Evolutionary conservation across 2,329 filamentous ascomycete genomes (phyloP).

Genomic region (Pseudogymnoascus sp.): DNA sequence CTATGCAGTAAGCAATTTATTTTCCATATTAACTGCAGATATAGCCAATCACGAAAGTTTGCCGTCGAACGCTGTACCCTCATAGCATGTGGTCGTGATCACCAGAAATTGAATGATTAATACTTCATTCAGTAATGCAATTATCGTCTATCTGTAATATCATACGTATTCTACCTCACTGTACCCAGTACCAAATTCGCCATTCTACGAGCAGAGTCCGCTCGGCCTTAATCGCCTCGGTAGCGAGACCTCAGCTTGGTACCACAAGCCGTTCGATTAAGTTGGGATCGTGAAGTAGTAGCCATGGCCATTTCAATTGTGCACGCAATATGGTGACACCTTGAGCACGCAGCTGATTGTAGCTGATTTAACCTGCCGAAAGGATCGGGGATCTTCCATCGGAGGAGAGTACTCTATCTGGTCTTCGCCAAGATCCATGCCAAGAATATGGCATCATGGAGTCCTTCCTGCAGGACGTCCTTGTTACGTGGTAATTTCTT

Average conservation of each 20-base stretch:
- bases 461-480: background rate
- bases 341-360: background rate
- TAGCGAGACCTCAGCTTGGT: background rate
- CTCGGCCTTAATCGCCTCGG: background rate
- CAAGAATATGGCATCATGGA: background rate
- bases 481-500: background rate
- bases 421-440: background rate
- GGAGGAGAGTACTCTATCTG: background rate
- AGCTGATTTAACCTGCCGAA: background rate
- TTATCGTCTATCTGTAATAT: background rate
- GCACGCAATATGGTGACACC: constrained; percentile 3
- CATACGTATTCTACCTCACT: background rate
- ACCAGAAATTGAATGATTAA: background rate
- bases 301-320: background rate
- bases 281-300: background rate
- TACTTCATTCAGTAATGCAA: background rate
- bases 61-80: background rate
- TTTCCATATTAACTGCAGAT: background rate
- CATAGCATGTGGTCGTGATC: background rate
- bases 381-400: background rate
- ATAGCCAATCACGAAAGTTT: background rate
- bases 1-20: constrained; percentile 7
- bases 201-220: background rate
- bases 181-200: background rate
- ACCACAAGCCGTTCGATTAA: background rate